These are phyloP conservation scores for Boletus insuetus DNA, from an alignment of 768 basidiomycete species.

Conservation along the genomic window DNA sequence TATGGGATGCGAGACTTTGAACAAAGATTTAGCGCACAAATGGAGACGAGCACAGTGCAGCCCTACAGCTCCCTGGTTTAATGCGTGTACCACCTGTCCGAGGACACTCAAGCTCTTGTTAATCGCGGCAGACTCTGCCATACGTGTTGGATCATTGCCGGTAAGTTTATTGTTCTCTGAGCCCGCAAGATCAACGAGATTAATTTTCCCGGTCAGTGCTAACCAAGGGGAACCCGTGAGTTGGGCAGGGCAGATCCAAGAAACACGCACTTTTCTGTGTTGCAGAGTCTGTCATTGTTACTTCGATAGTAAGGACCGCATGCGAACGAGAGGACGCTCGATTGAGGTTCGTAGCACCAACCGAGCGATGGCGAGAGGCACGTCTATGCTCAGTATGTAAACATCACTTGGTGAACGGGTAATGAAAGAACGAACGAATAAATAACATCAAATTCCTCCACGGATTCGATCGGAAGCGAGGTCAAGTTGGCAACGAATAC, in stretches of 20 bases:
- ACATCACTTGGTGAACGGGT: not conserved
- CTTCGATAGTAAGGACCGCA: conserved; percentile 76
- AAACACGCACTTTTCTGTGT: conserved; percentile 50
- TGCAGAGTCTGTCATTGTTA: conserved; percentile 52
- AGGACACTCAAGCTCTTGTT: conserved; percentile 87
- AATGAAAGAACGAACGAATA: conserved; percentile 40
- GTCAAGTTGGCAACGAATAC: conserved; percentile 55
- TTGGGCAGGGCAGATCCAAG: too few species aligned
- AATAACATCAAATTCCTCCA: conserved; percentile 46
- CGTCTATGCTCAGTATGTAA: conserved; percentile 38
- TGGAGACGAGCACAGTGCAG: not conserved
- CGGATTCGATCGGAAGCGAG: conserved; percentile 35
- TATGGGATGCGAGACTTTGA: conserved; percentile 77
- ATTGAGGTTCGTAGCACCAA: conserved; percentile 85
- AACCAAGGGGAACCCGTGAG: not conserved
- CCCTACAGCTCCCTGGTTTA: conserved; percentile 67
- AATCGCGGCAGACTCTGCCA: conserved; percentile 87
- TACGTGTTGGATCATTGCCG: conserved; percentile 82
- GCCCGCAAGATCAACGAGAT: conserved; percentile 86
- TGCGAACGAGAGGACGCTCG: conserved; percentile 84
- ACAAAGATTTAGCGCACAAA: conserved; percentile 6
- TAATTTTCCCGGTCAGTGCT: conserved; percentile 77
- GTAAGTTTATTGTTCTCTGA: conserved; percentile 92
- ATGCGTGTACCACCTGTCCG: conserved; percentile 83
- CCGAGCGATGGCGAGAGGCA: conserved; percentile 76